phyloP scores from a whole-genome alignment of 2,329 filamentous ascomycete species.

The Talaromyces sp. region DNA sequence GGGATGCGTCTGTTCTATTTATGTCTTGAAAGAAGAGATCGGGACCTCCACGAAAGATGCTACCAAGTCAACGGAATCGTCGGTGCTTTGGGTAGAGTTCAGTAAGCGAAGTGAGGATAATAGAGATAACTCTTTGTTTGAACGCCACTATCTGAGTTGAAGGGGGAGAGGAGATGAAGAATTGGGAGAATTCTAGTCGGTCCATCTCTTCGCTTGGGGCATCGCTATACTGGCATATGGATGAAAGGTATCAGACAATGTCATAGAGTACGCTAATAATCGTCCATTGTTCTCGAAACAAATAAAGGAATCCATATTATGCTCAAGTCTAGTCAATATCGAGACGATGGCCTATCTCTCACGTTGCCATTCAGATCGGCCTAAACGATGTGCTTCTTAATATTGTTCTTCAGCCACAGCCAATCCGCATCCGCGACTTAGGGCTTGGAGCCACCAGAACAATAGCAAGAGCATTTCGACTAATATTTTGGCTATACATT shows the following conservation, averaged over 20 bases:
- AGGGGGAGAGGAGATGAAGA: background rate
- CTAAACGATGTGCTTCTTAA: conserved; percentile 7
- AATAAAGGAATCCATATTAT: background rate
- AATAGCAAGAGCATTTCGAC: conserved; percentile 16
- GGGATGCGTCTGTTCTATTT: background rate
- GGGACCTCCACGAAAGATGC: background rate
- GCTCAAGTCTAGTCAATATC: background rate
- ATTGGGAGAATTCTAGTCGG: background rate
- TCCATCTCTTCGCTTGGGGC: background rate
- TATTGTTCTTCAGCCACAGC: conserved; percentile 18
- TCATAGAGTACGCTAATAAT: background rate
- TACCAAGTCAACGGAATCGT: background rate
- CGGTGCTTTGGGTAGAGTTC: background rate
- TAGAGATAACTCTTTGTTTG: background rate
- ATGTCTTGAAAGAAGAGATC: conserved; percentile 1
- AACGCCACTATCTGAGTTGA: background rate
- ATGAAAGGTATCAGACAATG: conserved; percentile 1
- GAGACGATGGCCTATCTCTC: background rate
- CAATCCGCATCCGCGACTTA: conserved; percentile 15
- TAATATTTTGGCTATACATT: background rate
- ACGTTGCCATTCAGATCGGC: background rate
- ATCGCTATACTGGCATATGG: background rate
- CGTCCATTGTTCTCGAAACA: background rate
- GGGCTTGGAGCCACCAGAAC: conserved; percentile 19
- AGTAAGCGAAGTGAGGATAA: background rate